phyloP scores from a whole-genome alignment of 208 protist genomes.

The Leishmania aethiopica region DNA sequence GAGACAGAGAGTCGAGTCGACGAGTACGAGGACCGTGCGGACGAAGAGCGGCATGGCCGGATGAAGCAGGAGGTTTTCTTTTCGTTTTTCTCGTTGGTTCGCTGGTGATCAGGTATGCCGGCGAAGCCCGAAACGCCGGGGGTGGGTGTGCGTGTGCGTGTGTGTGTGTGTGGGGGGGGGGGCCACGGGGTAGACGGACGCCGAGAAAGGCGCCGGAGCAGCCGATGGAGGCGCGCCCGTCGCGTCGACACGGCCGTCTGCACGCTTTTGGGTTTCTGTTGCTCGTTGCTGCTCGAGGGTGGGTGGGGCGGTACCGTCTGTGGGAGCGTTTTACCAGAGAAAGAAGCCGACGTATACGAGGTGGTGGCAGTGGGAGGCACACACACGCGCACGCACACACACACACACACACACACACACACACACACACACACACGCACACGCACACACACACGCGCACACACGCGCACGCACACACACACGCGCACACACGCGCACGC shows the following conservation, averaged over 20 bases:
- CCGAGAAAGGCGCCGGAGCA: background rate
- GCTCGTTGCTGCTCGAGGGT: too few relatives aligned
- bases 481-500: background rate
- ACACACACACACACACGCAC: too few relatives aligned
- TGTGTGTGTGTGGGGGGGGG: too few relatives aligned
- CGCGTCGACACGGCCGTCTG: background rate
- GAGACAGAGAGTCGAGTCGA: background rate
- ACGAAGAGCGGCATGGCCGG: background rate
- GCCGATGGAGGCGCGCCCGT: background rate
- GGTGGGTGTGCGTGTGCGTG: background rate
- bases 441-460: background rate
- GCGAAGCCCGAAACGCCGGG: too few relatives aligned
- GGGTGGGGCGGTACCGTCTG: background rate
- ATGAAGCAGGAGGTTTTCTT: background rate
- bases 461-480: too few relatives aligned
- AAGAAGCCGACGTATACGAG: too few relatives aligned
- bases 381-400: too few relatives aligned
- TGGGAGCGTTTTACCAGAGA: too few relatives aligned
- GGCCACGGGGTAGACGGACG: background rate
- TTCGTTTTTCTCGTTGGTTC: too few relatives aligned
- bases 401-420: background rate
- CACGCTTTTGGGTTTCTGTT: background rate
- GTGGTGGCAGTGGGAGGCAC: too few relatives aligned
- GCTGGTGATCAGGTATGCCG: too few relatives aligned
- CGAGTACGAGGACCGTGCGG: background rate